Evolutionary conservation across 805 yeast genomes (phyloP).

Genomic region (Schwanniomyces vanrijiae): DNA sequence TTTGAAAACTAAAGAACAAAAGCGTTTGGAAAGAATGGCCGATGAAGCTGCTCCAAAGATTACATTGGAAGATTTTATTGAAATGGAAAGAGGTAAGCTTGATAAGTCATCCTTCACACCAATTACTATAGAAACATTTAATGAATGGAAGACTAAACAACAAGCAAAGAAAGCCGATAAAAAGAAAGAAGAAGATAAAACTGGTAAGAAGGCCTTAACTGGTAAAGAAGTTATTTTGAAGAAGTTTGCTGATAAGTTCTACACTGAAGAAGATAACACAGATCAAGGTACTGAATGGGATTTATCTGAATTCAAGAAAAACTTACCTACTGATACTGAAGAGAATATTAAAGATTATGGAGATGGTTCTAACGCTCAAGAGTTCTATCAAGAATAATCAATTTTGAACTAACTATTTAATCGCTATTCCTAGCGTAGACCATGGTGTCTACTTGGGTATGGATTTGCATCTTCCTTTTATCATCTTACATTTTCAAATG

Average conservation of each 20-base stretch:
- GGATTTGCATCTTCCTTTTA: neutral
- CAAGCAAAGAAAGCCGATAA: conserved; percentile 51
- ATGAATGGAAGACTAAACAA: conserved; percentile 79
- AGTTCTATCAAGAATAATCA: conserved; percentile 13
- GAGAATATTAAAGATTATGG: conserved; percentile 68
- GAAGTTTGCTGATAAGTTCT: conserved; percentile 57
- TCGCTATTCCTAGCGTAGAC: neutral
- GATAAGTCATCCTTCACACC: conserved; percentile 80
- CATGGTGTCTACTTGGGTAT: neutral
- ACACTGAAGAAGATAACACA: conserved; percentile 47
- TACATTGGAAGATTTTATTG: conserved; percentile 93
- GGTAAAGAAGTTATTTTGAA: conserved; percentile 71
- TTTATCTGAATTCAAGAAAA: conserved; percentile 55
- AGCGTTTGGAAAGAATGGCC: conserved; percentile 83
- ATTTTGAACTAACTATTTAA: neutral
- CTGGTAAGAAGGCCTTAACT: conserved; percentile 50
- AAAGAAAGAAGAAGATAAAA: conserved; percentile 28
- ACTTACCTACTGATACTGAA: conserved; percentile 50
- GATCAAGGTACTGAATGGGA: conserved; percentile 56
- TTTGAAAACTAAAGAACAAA: conserved; percentile 94
- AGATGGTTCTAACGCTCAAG: conserved; percentile 50
- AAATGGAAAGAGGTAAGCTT: conserved; percentile 84
- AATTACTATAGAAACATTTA: conserved; percentile 77
- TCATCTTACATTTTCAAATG: neutral
- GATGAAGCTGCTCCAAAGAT: conserved; percentile 83